A percentile compares a stretch with the other conserved stretches of the same genome.
Evolutionary conservation across 2,329 filamentous ascomycete species (phyloP).

Genomic region (Aspergillus pseudoterreus): DNA sequence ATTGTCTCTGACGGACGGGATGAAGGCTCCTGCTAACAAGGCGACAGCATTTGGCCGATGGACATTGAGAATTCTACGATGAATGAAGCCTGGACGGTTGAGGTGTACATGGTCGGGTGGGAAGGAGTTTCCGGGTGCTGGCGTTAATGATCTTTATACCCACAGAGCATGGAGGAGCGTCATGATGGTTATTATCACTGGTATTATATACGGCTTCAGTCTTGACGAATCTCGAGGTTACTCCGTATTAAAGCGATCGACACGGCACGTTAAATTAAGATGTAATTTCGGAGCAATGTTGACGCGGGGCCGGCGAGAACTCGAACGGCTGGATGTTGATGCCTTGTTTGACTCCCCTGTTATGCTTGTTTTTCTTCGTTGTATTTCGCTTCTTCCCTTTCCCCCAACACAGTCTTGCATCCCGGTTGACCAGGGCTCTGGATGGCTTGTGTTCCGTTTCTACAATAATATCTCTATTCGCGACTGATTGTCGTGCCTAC

Average conservation of each 20-base stretch:
- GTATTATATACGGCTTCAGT: no score
- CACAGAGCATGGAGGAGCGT: constrained; percentile 9
- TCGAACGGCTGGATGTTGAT: not conserved
- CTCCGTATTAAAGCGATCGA: not conserved
- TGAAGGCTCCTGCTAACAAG: not conserved
- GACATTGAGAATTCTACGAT: constrained; percentile 24
- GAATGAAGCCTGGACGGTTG: not conserved
- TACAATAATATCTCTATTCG: not conserved
- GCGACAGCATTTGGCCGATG: constrained; percentile 40
- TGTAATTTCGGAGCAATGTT: constrained; percentile 27
- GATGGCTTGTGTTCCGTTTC: constrained; percentile 6
- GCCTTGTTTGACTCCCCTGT: not conserved
- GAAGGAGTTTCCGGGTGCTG: constrained; percentile 1
- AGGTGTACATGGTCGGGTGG: no score
- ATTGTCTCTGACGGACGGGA: not conserved
- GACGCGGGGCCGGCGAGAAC: constrained; percentile 14
- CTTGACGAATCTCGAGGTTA: not conserved
- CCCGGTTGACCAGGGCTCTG: constrained; percentile 5
- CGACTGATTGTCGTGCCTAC: not conserved
- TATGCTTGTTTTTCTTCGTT: not conserved
- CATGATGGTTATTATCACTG: constrained; percentile 1
- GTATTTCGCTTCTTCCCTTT: constrained; percentile 1
- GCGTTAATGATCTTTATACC: constrained; percentile 11
- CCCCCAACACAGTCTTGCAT: constrained; percentile 13
- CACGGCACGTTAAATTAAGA: not conserved